A percentile compares a stretch with the other conserved stretches of the same genome.
phyloP scores from a whole-genome alignment of 2,329 filamentous ascomycete genomes.

The Ophiostoma novo-ulmi region DNA sequence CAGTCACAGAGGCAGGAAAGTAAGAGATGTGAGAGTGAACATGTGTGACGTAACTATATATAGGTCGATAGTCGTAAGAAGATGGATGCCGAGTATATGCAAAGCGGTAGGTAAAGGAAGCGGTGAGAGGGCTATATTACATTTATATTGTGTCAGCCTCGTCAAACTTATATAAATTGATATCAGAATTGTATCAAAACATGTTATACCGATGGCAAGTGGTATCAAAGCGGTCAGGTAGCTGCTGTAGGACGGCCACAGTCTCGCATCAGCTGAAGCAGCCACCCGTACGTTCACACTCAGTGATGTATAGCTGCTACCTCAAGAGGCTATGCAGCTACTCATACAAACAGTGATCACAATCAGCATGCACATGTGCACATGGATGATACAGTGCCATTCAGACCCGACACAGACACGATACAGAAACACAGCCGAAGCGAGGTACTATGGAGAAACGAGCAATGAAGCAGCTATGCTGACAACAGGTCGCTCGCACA shows the following conservation, averaged over 20 bases:
- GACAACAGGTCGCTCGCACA: background rate
- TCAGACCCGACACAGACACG: background rate
- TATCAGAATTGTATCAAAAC: background rate
- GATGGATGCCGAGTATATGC: background rate
- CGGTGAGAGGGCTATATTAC: background rate
- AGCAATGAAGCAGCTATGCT: background rate
- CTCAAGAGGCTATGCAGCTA: background rate
- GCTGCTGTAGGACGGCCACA: background rate
- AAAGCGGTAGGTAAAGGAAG: background rate
- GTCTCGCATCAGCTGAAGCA: background rate
- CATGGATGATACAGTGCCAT: background rate
- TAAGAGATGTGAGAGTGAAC: background rate
- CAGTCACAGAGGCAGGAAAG: background rate
- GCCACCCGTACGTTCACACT: no score
- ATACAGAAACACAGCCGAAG: background rate
- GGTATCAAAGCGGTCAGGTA: background rate
- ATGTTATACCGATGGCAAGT: background rate
- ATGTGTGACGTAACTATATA: background rate
- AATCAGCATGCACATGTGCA: no score
- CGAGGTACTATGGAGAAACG: background rate
- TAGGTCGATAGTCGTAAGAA: background rate
- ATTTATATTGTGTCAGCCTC: background rate
- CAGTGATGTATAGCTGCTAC: no score
- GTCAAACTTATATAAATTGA: background rate
- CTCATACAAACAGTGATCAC: background rate